Evolutionary conservation across 2,329 filamentous ascomycete species (phyloP), one percentile per base, ranked within the genome.

Genomic region (Didymella pomorum): DNA sequence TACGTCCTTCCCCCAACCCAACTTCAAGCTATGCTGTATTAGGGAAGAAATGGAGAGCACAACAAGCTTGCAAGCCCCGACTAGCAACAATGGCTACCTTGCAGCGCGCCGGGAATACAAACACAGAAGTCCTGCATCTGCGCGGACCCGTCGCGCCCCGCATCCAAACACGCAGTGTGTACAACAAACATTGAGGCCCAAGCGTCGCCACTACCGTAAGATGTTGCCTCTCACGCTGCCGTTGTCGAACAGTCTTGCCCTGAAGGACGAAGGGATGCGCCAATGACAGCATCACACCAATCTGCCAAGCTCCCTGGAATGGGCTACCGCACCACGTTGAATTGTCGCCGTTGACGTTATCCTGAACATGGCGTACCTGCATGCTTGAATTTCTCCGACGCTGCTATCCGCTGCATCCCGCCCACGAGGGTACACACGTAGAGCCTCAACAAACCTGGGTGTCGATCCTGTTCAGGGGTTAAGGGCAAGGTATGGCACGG

Each of bases 251-350:
- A 61, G 58, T 59, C 58, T 63, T 52, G 59, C 58, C 46, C 45
- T 48, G 47, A 18, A 55, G 39, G 44, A 50, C 33, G 28, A 65
- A 62, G 64, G 60, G 63, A 48, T 33, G 45, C 48, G 37, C 51
- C 52, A 57, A 62, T 60, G 37, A 61, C 29, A 64, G 56, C 52
- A 60, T 54, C 42, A 52, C 21, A n/a, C 35, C 35, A 52, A 43
- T 33, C 48, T 31, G 64, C 59, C 66, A 67, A 68, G 65, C 55
- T 49, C 52, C 37, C 46, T 64, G 69, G 68, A 71, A 71, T 70
- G 68, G 56, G 31, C 51, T 54, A 57, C 52, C 48, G 58, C 58
- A 59, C 56, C 56, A 60, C 51, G 52, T 48, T 53, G 46, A 23
- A 18, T n/a, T 42, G 54, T 45, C 39, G 41, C 43, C 18, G 51